Base-by-base conservation (phyloP, 1,284 basidiomycete genomes). In the Moesziomyces aphidis region DNA sequence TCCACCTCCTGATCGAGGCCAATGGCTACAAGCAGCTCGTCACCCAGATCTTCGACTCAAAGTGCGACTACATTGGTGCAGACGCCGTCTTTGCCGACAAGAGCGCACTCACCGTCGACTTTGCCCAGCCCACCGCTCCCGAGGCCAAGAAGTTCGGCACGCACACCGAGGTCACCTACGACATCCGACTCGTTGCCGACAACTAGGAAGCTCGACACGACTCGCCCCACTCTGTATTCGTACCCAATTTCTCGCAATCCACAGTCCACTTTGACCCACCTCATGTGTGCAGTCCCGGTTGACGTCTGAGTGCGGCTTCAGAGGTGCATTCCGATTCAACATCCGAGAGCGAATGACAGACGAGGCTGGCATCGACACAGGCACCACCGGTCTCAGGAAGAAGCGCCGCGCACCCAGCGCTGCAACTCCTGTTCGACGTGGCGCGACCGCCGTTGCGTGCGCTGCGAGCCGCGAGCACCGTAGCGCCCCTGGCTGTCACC, bases 21-120 rank as follows among this genome's bases (percentile, higher is more conserved):
- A 48, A 62, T 3, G 69, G 66, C 0, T 73, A 61, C 53, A 73
- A 63, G 57, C 55, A 63, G 42, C 36, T 67, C 23, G 34, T 66
- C 28, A 69, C 74, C 6, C 74, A 85, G 64, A 70, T 86, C 55
- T 86, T 86, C 50, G 82, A 85, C 61, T 59, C 73, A 49, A 76
- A 83, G 36, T 85, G 83, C 66, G 63, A 83, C 24, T 86, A 86
- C 62, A 77, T 86, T 36, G 78, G 80, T 45, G 81, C 83, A 45
- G 86, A 86, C 56, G 72, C 85, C 15, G 85, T 86, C 43, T 86
- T 86, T 50, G 85, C 85, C 21, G 85, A 85, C 69, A 86, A 86
- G 75, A 81, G 81, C 54, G 76, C 69, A 23, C 76, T 85, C 31
- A 71, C 83, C 9, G 76, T 85, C 55, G 79, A 85, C 44, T 85